Conservation (phyloP, 306 rosid species). For the Lathyrus aphaca region DNA sequence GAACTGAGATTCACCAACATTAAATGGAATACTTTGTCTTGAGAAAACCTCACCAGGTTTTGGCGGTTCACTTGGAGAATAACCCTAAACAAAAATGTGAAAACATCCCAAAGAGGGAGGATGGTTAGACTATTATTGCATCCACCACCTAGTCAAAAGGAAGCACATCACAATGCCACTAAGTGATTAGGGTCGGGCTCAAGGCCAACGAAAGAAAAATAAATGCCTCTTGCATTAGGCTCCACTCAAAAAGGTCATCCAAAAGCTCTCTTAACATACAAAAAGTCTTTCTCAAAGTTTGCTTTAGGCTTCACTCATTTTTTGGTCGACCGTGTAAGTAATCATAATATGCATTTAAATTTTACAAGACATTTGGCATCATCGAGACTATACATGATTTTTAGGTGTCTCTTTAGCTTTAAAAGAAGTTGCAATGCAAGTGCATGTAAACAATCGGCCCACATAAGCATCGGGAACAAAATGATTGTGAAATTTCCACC, state of each 20-base stretch:
- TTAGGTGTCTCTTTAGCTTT: too few relatives aligned
- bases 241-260: neutral
- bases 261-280: neutral
- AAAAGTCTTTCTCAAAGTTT: neutral
- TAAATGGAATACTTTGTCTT: slow-evolving; percentile 73
- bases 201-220: neutral
- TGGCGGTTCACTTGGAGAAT: slow-evolving; percentile 75
- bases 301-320: neutral
- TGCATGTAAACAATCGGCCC: too few relatives aligned
- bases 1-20: slow-evolving; percentile 60
- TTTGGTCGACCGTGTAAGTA: neutral
- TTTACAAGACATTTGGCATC: too few relatives aligned
- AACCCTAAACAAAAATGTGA: slow-evolving; percentile 61
- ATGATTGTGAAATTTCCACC: too few relatives aligned
- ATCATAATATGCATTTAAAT: slow-evolving; percentile 3
- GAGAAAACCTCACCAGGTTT: slow-evolving; percentile 90
- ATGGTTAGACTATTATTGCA: slow-evolving; percentile 16
- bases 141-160: slow-evolving; percentile 14
- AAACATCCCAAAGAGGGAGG: slow-evolving; percentile 5
- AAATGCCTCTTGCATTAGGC: neutral
- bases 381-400: too few relatives aligned
- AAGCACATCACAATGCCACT: neutral
- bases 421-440: too few relatives aligned
- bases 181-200: neutral
- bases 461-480: too few relatives aligned